Percentiles rank a stretch among this genome's conserved stretches.
Evolutionary conservation across 306 rosid genomes (phyloP).

Genomic region (Glycine latifolia): DNA sequence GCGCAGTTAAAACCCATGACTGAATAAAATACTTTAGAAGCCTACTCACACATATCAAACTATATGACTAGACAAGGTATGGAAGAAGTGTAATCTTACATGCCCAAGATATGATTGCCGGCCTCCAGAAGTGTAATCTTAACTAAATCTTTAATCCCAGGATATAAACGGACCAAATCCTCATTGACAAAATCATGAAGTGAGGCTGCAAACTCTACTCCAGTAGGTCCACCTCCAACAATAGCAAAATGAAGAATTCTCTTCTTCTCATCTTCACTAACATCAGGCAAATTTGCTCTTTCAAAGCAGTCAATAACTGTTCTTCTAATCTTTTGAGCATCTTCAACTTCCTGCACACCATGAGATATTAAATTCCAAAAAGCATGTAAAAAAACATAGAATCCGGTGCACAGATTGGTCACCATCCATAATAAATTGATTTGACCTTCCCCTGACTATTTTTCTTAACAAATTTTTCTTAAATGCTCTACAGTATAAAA

Average conservation of each 20-base stretch:
- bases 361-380: slow-evolving; percentile 20
- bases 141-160: slow-evolving; percentile 72
- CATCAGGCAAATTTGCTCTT: slow-evolving; percentile 78
- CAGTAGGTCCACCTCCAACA: slow-evolving; percentile 99
- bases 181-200: slow-evolving; percentile 94
- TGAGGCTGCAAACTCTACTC: slow-evolving; percentile 97
- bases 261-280: slow-evolving; percentile 84
- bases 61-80: no score
- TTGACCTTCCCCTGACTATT: neutral
- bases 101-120: slow-evolving; percentile 84
- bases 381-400: slow-evolving; percentile 12
- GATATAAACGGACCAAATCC: slow-evolving; percentile 81
- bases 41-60: slow-evolving; percentile 5
- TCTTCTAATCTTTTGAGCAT: slow-evolving; percentile 95
- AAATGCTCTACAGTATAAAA: neutral
- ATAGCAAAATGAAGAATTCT: slow-evolving; percentile 97
- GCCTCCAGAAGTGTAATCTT: slow-evolving; percentile 94
- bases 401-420: neutral
- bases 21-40: slow-evolving; percentile 36
- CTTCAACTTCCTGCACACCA: slow-evolving; percentile 91
- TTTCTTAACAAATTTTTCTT: slow-evolving; percentile 3
- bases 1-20: neutral
- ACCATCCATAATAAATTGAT: slow-evolving; percentile 5
- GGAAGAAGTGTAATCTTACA: slow-evolving; percentile 56
- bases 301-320: slow-evolving; percentile 94